A percentile compares a stretch with the other conserved stretches of the same genome.
phyloP scores from a whole-genome alignment of 495 filamentous ascomycete species.

The Hypoxylon rickii region DNA sequence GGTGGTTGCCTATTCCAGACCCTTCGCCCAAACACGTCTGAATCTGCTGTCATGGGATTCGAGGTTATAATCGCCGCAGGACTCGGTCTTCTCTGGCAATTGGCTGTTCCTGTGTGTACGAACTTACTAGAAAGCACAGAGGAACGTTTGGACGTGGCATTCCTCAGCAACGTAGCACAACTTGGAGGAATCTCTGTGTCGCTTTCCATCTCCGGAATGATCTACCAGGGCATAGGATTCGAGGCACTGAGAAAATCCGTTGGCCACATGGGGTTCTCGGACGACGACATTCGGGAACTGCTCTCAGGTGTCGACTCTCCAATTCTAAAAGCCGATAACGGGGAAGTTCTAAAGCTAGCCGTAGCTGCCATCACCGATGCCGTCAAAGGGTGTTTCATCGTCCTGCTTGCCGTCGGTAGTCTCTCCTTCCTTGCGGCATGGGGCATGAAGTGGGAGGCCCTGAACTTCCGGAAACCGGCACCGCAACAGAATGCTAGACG shows the following conservation, averaged over 20 bases:
- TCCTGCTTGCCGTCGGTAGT: constrained; percentile 1
- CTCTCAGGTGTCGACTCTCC: constrained; percentile 50
- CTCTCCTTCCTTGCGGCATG: constrained; percentile 10
- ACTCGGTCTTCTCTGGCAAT: constrained; percentile 45
- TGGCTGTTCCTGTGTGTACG: constrained; percentile 56
- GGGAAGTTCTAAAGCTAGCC: constrained; percentile 2
- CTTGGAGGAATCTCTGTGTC: constrained; percentile 54
- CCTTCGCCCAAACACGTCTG: constrained; percentile 38
- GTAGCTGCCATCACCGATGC: constrained; percentile 7
- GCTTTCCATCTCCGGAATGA: constrained; percentile 57
- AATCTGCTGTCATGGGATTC: constrained; percentile 55
- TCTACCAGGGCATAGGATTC: constrained; percentile 56
- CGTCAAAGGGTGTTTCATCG: constrained; percentile 5
- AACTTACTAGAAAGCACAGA: constrained; percentile 48
- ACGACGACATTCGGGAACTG: constrained; percentile 44
- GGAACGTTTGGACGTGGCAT: constrained; percentile 50
- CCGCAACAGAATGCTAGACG: background rate
- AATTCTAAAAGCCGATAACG: constrained; percentile 39
- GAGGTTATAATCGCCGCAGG: constrained; percentile 59
- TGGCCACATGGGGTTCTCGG: constrained; percentile 27
- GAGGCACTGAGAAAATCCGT: constrained; percentile 40
- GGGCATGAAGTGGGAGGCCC: constrained; percentile 19
- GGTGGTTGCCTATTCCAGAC: constrained; percentile 58
- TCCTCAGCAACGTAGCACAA: constrained; percentile 59
- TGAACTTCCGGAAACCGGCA: constrained; percentile 5